These are phyloP conservation scores for Anthoceros angustus DNA, from an alignment of 225 moss, liverwort and hornwort genomes.

Conservation along the genomic window DNA sequence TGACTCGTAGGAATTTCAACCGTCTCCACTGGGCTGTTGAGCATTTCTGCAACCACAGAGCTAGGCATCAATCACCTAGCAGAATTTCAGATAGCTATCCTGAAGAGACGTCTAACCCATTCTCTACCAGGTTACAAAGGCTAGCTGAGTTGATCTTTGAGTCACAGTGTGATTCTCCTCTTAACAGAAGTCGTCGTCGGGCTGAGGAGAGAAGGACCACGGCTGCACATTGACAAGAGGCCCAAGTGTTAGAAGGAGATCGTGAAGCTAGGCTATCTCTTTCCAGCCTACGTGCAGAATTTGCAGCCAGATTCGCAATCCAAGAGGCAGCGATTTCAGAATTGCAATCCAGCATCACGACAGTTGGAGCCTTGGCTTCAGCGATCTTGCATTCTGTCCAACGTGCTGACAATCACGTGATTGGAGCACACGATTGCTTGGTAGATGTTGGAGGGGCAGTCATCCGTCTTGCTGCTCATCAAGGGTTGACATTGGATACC, in stretches of 20 bases:
- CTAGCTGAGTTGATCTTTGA: not conserved
- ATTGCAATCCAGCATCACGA: not conserved
- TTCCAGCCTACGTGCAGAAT: not conserved
- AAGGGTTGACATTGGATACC: not conserved
- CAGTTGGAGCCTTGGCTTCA: not conserved
- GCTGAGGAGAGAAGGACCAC: not conserved
- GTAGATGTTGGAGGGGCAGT: too few species aligned
- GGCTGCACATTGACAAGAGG: not conserved
- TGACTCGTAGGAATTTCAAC: not conserved
- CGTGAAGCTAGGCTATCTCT: not conserved
- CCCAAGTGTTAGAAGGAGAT: not conserved
- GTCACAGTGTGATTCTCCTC: not conserved
- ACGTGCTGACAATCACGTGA: not conserved
- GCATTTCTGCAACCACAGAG: constrained; percentile 1
- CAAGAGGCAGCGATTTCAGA: not conserved
- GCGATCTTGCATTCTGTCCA: not conserved
- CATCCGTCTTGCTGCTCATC: constrained; percentile 1
- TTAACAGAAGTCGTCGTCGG: not conserved
- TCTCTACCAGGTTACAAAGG: not conserved
- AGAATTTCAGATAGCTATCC: not conserved
- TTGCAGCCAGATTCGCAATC: not conserved
- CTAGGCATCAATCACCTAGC: not conserved
- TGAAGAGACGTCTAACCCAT: not conserved
- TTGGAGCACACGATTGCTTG: not conserved
- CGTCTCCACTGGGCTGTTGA: not conserved